Conservation (phyloP, 1,284 basidiomycete species). For the Leccinum pachyderme region DNA sequence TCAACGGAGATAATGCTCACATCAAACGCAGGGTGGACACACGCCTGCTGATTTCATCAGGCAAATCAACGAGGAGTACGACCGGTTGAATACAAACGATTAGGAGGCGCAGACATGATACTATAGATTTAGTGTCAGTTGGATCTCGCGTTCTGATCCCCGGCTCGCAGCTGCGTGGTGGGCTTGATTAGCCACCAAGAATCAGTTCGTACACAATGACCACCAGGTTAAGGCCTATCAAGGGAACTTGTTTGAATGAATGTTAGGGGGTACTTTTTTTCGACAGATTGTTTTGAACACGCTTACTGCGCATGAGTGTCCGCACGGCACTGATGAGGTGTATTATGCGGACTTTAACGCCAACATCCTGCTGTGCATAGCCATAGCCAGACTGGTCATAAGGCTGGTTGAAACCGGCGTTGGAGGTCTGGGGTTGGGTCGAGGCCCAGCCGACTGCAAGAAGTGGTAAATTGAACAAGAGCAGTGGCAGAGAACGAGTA, state of each 20-base stretch:
- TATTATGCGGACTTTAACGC: conserved; percentile 84
- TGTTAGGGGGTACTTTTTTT: conserved; percentile 11
- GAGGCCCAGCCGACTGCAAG: conserved; percentile 90
- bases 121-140: conserved; percentile 10
- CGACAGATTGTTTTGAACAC: conserved; percentile 20
- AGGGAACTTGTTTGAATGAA: conserved; percentile 62
- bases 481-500: conserved; percentile 3
- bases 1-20: conserved; percentile 28
- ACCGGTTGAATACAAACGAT: conserved; percentile 49
- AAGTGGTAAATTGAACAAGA: conserved; percentile 12
- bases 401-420: conserved; percentile 57
- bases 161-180: conserved; percentile 11
- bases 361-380: conserved; percentile 53
- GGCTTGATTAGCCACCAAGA: conserved; percentile 46
- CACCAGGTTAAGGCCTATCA: conserved; percentile 80
- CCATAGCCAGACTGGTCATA: conserved; percentile 67
- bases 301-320: conserved; percentile 89
- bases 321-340: conserved; percentile 92
- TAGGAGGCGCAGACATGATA: conserved; percentile 18
- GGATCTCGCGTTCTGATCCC: conserved; percentile 7
- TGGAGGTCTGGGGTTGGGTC: conserved; percentile 53
- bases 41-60: conserved; percentile 68
- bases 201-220: conserved; percentile 82
- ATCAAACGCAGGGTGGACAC: conserved; percentile 65
- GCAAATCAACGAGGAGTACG: conserved; percentile 77